Evolutionary conservation across 2,329 filamentous ascomycete species (phyloP).

Genomic region (Alternaria longipes): DNA sequence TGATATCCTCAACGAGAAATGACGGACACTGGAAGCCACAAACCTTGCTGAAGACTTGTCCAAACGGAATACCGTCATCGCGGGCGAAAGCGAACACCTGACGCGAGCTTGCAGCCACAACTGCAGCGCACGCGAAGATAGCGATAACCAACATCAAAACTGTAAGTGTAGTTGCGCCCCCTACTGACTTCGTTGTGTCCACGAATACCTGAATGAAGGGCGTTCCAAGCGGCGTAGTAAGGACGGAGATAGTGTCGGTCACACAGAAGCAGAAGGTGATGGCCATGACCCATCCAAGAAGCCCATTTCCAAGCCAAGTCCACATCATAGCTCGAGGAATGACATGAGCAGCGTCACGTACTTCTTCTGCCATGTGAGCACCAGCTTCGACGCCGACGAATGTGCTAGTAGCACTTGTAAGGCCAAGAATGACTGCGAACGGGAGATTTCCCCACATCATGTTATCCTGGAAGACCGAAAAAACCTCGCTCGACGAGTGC

Average conservation of each 20-base stretch:
- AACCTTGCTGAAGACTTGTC: conserved; percentile 34
- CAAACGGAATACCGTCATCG: conserved; percentile 40
- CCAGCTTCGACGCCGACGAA: conserved; percentile 48
- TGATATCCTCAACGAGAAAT: conserved; percentile 27
- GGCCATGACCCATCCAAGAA: conserved; percentile 47
- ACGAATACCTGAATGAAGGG: conserved; percentile 37
- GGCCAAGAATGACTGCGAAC: conserved; percentile 28
- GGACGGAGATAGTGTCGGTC: conserved; percentile 20
- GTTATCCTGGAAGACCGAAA: conserved; percentile 57
- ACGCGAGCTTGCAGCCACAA: conserved; percentile 36
- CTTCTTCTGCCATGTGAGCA: conserved; percentile 48
- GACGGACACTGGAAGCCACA: conserved; percentile 46
- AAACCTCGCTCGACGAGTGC: conserved; percentile 50
- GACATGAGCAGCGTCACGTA: conserved; percentile 34
- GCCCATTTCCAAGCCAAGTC: conserved; percentile 48
- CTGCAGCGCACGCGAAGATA: conserved; percentile 30
- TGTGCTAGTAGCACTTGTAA: conserved; percentile 54
- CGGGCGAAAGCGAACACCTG: conserved; percentile 43
- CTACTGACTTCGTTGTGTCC: conserved; percentile 31
- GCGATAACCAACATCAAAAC: conserved; percentile 34
- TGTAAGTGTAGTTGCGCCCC: conserved; percentile 29
- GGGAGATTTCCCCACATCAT: conserved; percentile 18
- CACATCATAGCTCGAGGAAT: conserved; percentile 52
- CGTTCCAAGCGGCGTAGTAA: conserved; percentile 27
- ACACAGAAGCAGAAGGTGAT: conserved; percentile 28